Percentiles rank a stretch among this genome's conserved stretches.
These are phyloP conservation scores for Toxoplasma gondii DNA, from an alignment of 169 alveolate genomes.

Conservation along the genomic window DNA sequence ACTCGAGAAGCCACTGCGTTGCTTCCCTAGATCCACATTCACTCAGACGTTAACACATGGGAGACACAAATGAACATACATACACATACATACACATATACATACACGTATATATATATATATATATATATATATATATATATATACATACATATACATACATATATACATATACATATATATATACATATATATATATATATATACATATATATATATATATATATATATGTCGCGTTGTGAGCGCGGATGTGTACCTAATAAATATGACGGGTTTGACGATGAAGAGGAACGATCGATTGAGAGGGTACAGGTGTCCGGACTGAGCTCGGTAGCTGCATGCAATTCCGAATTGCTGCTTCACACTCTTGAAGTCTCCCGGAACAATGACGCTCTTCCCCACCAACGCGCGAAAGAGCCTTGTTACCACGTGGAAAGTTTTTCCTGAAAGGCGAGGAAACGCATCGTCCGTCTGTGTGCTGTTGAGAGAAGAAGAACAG, in stretches of 20 bases:
- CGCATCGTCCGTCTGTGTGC: not conserved
- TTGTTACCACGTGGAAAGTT: slow-evolving; percentile 91
- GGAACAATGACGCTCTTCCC: slow-evolving; percentile 94
- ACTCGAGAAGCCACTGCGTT: no score
- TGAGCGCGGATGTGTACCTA: slow-evolving; percentile 70
- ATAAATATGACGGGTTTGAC: slow-evolving; percentile 96
- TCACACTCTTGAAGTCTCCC: slow-evolving; percentile 92
- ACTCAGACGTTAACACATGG: not conserved
- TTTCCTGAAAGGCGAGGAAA: slow-evolving; percentile 73
- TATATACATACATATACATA: not conserved
- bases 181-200: not conserved
- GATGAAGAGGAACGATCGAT: slow-evolving; percentile 93
- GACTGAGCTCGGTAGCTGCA: slow-evolving; percentile 96
- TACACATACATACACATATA: not conserved
- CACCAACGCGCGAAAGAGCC: slow-evolving; percentile 90
- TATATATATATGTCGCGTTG: not conserved
- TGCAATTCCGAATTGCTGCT: slow-evolving; percentile 87
- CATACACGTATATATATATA: not conserved
- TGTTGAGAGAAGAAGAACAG: not conserved
- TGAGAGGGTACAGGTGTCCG: slow-evolving; percentile 95
- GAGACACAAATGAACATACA: not conserved
- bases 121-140: not conserved
- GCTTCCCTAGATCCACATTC: no score
- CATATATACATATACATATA: not conserved
- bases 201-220: not conserved